Percentiles rank a stretch among this genome's conserved stretches.
Evolutionary conservation across 306 rosid species (phyloP).

Genomic region (Malus domestica): ASM211411v1 NC_041801.1:11653001-11653500

Average conservation of each 20-base stretch:
- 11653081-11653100: constrained; percentile 61
- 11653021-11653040: constrained; percentile 68
- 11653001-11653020: constrained; percentile 52
- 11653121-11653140: constrained; percentile 76
- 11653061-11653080: constrained; percentile 65
- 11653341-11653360: not conserved
- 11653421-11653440: too few species aligned
- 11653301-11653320: not conserved
- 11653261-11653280: not conserved
- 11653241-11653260: not conserved
- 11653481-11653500: too few species aligned
- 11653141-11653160: constrained; percentile 72
- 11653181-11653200: constrained; percentile 50
- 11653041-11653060: constrained; percentile 84
- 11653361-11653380: not conserved
- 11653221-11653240: not conserved
- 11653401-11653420: too few species aligned
- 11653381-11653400: too few species aligned
- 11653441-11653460: too few species aligned
- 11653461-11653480: too few species aligned
- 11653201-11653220: constrained; percentile 40
- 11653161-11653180: constrained; percentile 45
- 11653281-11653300: not conserved
- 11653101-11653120: constrained; percentile 83
- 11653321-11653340: not conserved